Conservation (phyloP, 257 asterid genomes). For the Solanum sejunctum region DNA sequence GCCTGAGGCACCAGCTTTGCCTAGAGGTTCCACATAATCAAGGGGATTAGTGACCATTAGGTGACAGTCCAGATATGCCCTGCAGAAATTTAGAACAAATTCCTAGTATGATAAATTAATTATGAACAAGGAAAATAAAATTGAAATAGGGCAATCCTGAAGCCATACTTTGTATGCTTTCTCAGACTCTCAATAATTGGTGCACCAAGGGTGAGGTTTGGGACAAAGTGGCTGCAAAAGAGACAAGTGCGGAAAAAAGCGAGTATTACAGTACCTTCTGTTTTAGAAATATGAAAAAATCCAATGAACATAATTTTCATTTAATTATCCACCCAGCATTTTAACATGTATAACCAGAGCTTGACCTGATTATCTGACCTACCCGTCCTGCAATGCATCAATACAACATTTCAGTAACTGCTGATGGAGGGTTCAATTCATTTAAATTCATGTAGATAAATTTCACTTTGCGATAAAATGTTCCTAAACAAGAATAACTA, state of each 20-base stretch:
- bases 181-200: conserved; percentile 84
- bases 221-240: conserved; percentile 69
- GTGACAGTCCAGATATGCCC: conserved; percentile 89
- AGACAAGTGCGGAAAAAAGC: not conserved
- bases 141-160: not conserved
- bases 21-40: conserved; percentile 76
- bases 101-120: not conserved
- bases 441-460: too few relatives aligned
- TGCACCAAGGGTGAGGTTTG: conserved; percentile 88
- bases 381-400: too few relatives aligned
- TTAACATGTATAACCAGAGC: not conserved
- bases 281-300: not conserved
- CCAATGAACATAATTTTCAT: not conserved
- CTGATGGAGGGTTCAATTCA: too few relatives aligned
- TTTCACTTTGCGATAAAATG: not conserved
- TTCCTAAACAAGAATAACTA: too few relatives aligned
- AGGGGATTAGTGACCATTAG: conserved; percentile 93
- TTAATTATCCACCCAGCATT: conserved; percentile 1
- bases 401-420: too few relatives aligned
- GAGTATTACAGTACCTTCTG: not conserved
- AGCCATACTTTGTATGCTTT: conserved; percentile 63
- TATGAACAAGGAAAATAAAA: not conserved
- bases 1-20: conserved; percentile 90
- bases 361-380: conserved; percentile 26
- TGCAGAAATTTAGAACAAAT: conserved; percentile 16